Base-by-base conservation (phyloP, 768 basidiomycete genomes). In the Suillus sp. region DNA sequence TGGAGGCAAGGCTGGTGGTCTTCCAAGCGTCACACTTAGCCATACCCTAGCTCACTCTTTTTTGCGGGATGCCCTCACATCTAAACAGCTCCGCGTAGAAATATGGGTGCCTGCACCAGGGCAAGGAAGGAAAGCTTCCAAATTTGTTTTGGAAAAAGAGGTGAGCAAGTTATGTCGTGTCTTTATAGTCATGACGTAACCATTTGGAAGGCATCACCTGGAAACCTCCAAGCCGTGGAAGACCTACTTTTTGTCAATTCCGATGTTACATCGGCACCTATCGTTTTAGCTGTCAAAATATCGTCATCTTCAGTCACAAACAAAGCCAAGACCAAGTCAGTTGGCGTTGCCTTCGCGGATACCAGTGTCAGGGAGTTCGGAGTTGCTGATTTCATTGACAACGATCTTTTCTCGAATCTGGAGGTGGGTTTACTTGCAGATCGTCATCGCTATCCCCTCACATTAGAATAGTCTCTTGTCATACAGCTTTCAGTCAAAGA, bases 401-500 rank as follows among this genome's bases (percentile, higher is more conserved):
- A 95, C 68, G 97, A 99, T 64, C 79, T 95, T 18, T 99, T 96
- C 75, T 95, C 94, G 1, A 99, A 99, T 69, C 89, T 91, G 3
- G 96, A 99, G 83, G 96, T 94, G 64, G 47, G 77, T 61, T 48
- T 16, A 20, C n/a, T 59, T 25, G 9, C 55, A 40, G 25, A 27
- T 38, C 14, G 32, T 61, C 10, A 48, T 59, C 43, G 45, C 1
- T 9, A 37, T 51, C 65, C 38, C 65, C 61, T 32, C 43, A 30
- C 48, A 14, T 47, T 14, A 55, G 50, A 32, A 38, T 69, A 98
- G 96, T 95, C 95, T 2, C 84, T 99, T 38, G 79, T 98, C 40
- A 99, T 99, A 64, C 97, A 99, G 73, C 84, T 99, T 2, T 95
- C 94, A 0, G 93, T 95, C n/a, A 99, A 99, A 73, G 97, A 99